Conservation (phyloP, 306 rosid species). For the Luffa aegyptiaca region DNA sequence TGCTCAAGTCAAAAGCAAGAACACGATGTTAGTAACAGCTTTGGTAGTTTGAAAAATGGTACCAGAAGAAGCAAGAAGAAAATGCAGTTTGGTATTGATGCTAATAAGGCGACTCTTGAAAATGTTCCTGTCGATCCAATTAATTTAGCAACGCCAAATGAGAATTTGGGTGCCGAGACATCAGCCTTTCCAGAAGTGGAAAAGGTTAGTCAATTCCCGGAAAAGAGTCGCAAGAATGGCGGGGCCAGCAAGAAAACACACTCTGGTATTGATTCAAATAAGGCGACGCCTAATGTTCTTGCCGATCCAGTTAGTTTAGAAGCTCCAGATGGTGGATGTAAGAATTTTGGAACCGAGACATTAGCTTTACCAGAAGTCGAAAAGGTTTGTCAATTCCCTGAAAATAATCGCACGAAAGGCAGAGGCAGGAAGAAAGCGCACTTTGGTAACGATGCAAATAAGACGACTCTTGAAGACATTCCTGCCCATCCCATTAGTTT, state of each 20-base stretch:
- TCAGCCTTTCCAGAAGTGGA: neutral
- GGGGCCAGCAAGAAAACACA: slow-evolving; percentile 3
- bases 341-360: neutral
- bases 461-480: slow-evolving; percentile 22
- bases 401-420: slow-evolving; percentile 15
- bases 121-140: slow-evolving; percentile 21
- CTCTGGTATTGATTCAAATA: slow-evolving; percentile 5
- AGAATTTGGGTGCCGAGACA: neutral
- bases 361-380: neutral
- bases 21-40: neutral
- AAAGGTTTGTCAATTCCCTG: neutral
- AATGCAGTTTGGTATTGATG: slow-evolving; percentile 9
- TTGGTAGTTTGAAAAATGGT: slow-evolving; percentile 16
- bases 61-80: slow-evolving; percentile 34
- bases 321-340: slow-evolving; percentile 13
- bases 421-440: slow-evolving; percentile 10
- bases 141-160: slow-evolving; percentile 18
- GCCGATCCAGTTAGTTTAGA: slow-evolving; percentile 22
- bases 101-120: slow-evolving; percentile 17
- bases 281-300: slow-evolving; percentile 18
- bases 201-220: slow-evolving; percentile 5
- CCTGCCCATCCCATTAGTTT: slow-evolving; percentile 17
- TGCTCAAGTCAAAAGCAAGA: slow-evolving; percentile 14
- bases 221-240: slow-evolving; percentile 15
- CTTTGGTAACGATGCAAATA: slow-evolving; percentile 9